Evolutionary conservation across 1,284 basidiomycete species (phyloP).

Genomic region (Cryptococcus floricola): DNA sequence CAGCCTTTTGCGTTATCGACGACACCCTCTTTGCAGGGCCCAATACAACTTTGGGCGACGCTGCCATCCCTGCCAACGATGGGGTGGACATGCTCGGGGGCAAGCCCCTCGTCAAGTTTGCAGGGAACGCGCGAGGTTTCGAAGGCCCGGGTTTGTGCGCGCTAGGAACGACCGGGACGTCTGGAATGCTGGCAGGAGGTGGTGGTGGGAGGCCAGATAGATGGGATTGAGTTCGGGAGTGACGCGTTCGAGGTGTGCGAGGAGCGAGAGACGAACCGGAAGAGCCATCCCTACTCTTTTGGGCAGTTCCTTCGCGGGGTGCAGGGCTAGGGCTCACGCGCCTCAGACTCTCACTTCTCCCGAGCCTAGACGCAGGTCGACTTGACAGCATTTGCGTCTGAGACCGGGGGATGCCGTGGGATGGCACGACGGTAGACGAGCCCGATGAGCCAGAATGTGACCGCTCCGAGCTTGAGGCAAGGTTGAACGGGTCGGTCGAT

Average conservation of each 20-base stretch:
- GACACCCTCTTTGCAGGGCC: conserved; percentile 20
- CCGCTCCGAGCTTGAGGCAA: conserved; percentile 7
- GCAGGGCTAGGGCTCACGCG: conserved; percentile 17
- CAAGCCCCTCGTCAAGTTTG: conserved; percentile 35
- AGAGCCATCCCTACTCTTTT: background rate
- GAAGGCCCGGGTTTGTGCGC: conserved; percentile 1
- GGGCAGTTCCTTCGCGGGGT: conserved; percentile 10
- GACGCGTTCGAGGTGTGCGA: conserved; percentile 13
- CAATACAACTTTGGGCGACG: conserved; percentile 8
- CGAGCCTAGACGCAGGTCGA: background rate
- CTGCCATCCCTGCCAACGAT: conserved; percentile 2
- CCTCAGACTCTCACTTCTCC: conserved; percentile 8
- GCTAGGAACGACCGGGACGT: background rate
- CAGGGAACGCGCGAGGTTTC: conserved; percentile 28
- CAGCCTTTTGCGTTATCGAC: conserved; percentile 9
- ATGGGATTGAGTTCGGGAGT: conserved; percentile 36
- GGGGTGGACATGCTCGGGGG: conserved; percentile 28
- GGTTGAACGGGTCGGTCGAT: conserved; percentile 13
- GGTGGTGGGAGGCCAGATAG: conserved; percentile 12
- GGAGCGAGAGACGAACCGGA: background rate
- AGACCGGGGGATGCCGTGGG: conserved; percentile 1
- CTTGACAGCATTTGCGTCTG: background rate
- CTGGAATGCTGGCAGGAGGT: background rate
- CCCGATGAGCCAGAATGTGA: conserved; percentile 23
- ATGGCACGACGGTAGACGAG: conserved; percentile 24